Percentiles rank a stretch among this genome's conserved stretches.
phyloP scores from a whole-genome alignment of 768 basidiomycete genomes.

The Lactarius vividus region DNA sequence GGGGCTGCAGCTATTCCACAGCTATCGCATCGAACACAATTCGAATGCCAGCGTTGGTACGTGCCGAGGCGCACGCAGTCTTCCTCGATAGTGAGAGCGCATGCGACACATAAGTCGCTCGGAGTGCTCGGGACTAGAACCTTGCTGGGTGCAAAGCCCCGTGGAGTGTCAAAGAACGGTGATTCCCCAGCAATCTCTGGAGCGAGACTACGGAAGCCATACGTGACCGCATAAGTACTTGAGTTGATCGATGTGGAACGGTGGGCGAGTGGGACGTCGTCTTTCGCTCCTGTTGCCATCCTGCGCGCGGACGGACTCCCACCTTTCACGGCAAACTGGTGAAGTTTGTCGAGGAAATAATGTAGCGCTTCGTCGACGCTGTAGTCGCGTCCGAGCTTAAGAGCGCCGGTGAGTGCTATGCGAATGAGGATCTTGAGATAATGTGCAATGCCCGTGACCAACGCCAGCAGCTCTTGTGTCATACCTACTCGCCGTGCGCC shows the following conservation, averaged over 20 bases:
- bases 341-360: constrained; percentile 88
- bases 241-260: constrained; percentile 48
- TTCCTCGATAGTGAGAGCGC: constrained; percentile 89
- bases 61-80: constrained; percentile 94
- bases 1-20: constrained; percentile 78
- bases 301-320: constrained; percentile 75
- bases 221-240: constrained; percentile 85
- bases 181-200: constrained; percentile 89
- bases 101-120: constrained; percentile 88
- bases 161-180: constrained; percentile 55
- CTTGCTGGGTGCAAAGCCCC: constrained; percentile 47
- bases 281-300: constrained; percentile 68
- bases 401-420: constrained; percentile 91
- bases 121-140: constrained; percentile 67
- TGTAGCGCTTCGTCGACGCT: constrained; percentile 78
- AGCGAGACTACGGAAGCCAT: constrained; percentile 92
- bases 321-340: constrained; percentile 82
- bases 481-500: constrained; percentile 89
- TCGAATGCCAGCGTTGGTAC: constrained; percentile 94
- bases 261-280: constrained; percentile 46
- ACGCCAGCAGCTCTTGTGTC: constrained; percentile 93
- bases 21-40: constrained; percentile 79
- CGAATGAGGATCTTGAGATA: constrained; percentile 99
- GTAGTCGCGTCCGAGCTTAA: constrained; percentile 92
- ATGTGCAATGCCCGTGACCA: constrained; percentile 97